Conservation (phyloP, 2,329 filamentous ascomycete genomes). For the Pyrenochaeta sp. region DNA sequence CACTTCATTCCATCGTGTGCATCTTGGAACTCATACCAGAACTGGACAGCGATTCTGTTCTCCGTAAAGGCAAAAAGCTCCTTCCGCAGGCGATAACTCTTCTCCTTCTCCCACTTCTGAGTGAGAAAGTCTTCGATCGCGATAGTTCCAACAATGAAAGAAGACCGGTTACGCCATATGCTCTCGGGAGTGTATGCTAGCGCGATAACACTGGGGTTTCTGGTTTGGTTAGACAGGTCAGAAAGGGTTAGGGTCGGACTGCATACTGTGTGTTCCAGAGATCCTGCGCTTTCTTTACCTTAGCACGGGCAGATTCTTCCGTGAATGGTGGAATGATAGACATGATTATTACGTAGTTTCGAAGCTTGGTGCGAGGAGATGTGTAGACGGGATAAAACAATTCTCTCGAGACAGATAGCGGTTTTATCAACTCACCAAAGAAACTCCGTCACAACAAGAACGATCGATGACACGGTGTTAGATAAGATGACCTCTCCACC, state of each 20-base stretch:
- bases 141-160: constrained; percentile 73
- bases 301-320: constrained; percentile 72
- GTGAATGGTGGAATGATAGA: constrained; percentile 75
- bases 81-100: constrained; percentile 78
- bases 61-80: constrained; percentile 82
- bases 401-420: not conserved
- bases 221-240: constrained; percentile 42
- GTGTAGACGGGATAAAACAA: not conserved
- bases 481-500: not conserved
- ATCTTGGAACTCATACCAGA: constrained; percentile 88
- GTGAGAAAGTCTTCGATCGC: constrained; percentile 74
- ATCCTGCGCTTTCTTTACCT: constrained; percentile 86
- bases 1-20: constrained; percentile 70
- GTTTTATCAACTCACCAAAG: not conserved
- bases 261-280: constrained; percentile 79
- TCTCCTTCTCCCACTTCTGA: constrained; percentile 77
- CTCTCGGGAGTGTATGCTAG: constrained; percentile 78
- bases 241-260: not conserved
- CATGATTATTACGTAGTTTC: constrained; percentile 37
- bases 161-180: constrained; percentile 81
- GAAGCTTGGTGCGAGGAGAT: not conserved
- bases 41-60: constrained; percentile 85
- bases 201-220: constrained; percentile 71
- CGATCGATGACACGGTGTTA: not conserved
- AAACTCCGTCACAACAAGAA: too few relatives aligned